These are phyloP conservation scores for Moringa oleifera DNA, from an alignment of 345 rosid species.

Conservation along the genomic window DNA sequence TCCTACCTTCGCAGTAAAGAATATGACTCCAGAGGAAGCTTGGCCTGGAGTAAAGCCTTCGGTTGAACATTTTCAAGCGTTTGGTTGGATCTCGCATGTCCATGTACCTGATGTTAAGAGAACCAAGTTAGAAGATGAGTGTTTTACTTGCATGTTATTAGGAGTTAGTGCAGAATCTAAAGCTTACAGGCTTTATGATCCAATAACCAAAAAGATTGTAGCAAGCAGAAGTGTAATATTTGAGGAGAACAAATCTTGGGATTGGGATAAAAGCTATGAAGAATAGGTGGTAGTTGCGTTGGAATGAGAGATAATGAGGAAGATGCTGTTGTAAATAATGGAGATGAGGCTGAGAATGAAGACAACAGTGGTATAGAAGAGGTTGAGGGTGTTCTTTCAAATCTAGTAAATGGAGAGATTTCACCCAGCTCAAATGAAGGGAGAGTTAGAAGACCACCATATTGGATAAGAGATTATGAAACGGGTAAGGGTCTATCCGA, in stretches of 20 bases:
- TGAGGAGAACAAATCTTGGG: background rate
- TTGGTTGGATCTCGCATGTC: conserved; percentile 1
- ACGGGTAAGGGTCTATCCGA: background rate
- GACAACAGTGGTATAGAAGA: background rate
- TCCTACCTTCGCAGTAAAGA: background rate
- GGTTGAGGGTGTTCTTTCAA: background rate
- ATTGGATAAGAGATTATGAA: conserved; percentile 8
- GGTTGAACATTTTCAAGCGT: conserved; percentile 1
- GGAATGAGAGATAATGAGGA: background rate
- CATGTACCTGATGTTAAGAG: conserved; percentile 1
- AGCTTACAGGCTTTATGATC: background rate
- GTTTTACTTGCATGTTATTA: background rate
- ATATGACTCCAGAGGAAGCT: conserved; percentile 2
- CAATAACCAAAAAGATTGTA: background rate
- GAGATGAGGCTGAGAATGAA: background rate
- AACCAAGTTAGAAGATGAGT: background rate
- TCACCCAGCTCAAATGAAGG: background rate
- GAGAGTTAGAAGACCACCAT: background rate
- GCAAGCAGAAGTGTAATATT: background rate
- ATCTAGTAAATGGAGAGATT: background rate
- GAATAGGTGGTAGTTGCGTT: background rate
- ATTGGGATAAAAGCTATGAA: background rate
- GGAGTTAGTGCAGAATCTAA: conserved; percentile 3
- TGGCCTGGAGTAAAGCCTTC: background rate
- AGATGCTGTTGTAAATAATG: background rate